Evolutionary conservation across 306 rosid species (phyloP).

Genomic region (Psophocarpus tetragonolobus): DNA sequence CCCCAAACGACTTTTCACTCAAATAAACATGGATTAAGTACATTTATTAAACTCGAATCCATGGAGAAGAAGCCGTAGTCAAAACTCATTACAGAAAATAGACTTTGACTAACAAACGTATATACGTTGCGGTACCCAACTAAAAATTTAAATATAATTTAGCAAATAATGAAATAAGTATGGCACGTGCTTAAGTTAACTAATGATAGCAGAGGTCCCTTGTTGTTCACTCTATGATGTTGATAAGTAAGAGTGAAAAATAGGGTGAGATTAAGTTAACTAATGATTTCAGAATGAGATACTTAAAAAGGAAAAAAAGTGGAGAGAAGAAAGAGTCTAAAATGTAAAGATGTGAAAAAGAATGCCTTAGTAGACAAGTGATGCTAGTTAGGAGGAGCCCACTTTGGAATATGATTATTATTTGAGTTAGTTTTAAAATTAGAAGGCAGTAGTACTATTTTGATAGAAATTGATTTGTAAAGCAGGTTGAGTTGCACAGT

Average conservation of each 20-base stretch:
- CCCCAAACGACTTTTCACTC: no score
- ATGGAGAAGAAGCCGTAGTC: not conserved
- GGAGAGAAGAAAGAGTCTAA: slow-evolving; percentile 2
- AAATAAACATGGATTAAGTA: no score
- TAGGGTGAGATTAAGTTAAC: slow-evolving; percentile 26
- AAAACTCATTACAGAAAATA: not conserved
- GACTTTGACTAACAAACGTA: slow-evolving; percentile 17
- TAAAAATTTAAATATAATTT: not conserved
- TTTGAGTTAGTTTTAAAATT: slow-evolving; percentile 8
- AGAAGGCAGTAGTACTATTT: slow-evolving; percentile 17
- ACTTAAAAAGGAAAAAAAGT: slow-evolving; percentile 18
- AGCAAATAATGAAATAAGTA: not conserved
- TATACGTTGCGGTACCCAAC: not conserved
- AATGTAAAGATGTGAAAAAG: slow-evolving; percentile 14
- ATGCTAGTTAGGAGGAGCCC: slow-evolving; percentile 43
- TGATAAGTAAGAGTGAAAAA: slow-evolving; percentile 33
- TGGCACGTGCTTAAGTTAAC: slow-evolving; percentile 23
- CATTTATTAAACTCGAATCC: not conserved
- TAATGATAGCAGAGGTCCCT: slow-evolving; percentile 37
- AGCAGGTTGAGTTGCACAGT: slow-evolving; percentile 43
- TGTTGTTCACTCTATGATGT: slow-evolving; percentile 38
- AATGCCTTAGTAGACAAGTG: slow-evolving; percentile 46
- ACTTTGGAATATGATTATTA: slow-evolving; percentile 13
- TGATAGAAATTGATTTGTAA: slow-evolving; percentile 4
- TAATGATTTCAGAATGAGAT: not conserved